Evolutionary conservation across 768 basidiomycete genomes (phyloP).

Genomic region (Auriscalpium vulgare): DNA sequence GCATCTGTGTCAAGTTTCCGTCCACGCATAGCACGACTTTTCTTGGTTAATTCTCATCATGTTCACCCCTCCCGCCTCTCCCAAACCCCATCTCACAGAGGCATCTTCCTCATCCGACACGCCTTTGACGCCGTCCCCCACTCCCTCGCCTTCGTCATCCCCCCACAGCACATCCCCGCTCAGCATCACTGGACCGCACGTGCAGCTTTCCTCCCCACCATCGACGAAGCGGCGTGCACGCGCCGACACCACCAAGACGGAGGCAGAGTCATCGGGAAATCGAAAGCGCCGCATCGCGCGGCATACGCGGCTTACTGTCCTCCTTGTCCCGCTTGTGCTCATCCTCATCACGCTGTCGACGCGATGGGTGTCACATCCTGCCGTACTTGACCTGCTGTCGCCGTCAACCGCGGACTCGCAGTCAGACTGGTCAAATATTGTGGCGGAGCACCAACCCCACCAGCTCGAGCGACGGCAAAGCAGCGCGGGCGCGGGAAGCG

Average conservation of each 20-base stretch:
- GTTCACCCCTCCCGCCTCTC: conserved; percentile 37
- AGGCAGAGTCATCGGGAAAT: not conserved
- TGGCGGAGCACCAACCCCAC: conserved; percentile 2
- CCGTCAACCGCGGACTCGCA: conserved; percentile 17
- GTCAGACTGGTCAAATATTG: not conserved
- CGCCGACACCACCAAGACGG: not conserved
- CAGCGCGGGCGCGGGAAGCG: not conserved
- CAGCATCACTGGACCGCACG: not conserved
- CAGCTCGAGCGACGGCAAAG: conserved; percentile 3
- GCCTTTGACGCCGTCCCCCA: not conserved
- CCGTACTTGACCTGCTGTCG: conserved; percentile 35
- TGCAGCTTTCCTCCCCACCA: conserved; percentile 7
- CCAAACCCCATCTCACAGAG: conserved; percentile 19
- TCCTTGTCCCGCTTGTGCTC: conserved; percentile 50
- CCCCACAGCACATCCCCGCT: not conserved
- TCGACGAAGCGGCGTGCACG: not conserved
- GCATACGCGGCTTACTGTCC: conserved; percentile 40
- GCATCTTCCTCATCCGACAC: conserved; percentile 1
- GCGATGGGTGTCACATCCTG: conserved; percentile 42
- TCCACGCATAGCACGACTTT: not conserved
- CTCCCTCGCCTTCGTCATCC: not conserved
- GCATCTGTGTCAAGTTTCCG: not conserved
- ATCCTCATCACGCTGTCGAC: conserved; percentile 46
- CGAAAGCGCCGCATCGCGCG: conserved; percentile 38
- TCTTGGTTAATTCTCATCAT: conserved; percentile 11